Evolutionary conservation across 768 basidiomycete genomes (phyloP), one percentile per base, ranked within the genome.

Genomic region (Suillus spraguei): DNA sequence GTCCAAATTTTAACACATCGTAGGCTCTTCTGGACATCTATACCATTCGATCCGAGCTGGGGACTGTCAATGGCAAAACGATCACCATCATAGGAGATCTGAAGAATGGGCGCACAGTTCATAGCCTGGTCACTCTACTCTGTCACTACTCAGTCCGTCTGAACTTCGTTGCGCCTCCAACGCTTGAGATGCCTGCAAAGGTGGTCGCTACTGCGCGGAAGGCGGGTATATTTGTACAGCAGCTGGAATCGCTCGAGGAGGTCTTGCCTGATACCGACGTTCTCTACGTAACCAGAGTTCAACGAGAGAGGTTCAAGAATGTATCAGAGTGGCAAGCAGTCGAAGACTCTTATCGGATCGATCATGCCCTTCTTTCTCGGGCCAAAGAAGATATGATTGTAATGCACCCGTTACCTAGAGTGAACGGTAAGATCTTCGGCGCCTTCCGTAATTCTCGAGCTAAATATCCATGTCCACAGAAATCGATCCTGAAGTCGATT

Each of bases 401-500:
- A 67, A 97, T 99, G 95, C 97, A 99, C 76, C 97, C 97, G n/a
- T 81, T 99, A 24, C 97, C 97, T 16, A 79, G 97, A 70, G 88
- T 97, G 59, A 94, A 93, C 64, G 93, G 93, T 89, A 67, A 66
- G 86, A 73, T 0, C 14, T 63, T 39, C 55, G 16, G 22, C n/a
- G 24, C 8, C 39, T 61, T 22, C 17, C 32, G 32, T 61, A n/a
- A 55, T 17, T 32, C n/a, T 11, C 9, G 44, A 20, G 36, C 28
- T 36, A 46, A 64, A 62, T 70, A 62, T 73, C 63, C 13, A 20
- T 52, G 17, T 65, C 32, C n/a, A 4, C 68, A 95, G 97, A 99
- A 90, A 98, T 99, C 69, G 97, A 98, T 74, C 94, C 95, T 3
- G 96, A 97, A 74, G 96, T 99, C 52, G 97, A 99, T 77, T 98